These are phyloP conservation scores for Gamarada debralockiae DNA, from an alignment of 495 filamentous ascomycete species.

Conservation along the genomic window DNA sequence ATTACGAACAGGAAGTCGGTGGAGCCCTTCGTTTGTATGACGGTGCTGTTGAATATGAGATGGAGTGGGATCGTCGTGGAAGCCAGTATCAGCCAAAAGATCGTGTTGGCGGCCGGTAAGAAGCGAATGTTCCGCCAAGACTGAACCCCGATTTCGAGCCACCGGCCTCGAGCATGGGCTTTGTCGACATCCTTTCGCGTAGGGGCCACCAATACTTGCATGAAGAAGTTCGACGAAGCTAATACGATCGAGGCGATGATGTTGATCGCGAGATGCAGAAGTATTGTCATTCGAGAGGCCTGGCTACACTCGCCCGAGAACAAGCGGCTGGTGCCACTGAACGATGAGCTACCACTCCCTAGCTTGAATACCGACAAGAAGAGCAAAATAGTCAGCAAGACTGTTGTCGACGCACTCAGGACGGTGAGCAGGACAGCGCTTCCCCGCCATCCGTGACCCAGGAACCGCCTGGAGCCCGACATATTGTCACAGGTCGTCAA, in stretches of 20 bases:
- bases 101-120: background rate
- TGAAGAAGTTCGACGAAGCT: background rate
- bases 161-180: background rate
- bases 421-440: background rate
- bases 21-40: background rate
- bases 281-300: background rate
- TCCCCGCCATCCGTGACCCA: background rate
- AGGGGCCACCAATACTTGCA: background rate
- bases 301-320: background rate
- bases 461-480: background rate
- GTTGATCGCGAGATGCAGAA: background rate
- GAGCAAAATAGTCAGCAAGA: background rate
- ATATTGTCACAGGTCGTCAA: background rate
- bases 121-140: background rate
- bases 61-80: background rate
- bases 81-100: background rate
- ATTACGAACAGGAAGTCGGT: background rate
- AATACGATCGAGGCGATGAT: background rate
- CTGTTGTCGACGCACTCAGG: background rate
- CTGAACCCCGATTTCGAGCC: background rate
- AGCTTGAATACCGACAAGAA: background rate
- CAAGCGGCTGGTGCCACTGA: background rate
- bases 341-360: background rate
- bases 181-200: background rate
- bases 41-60: background rate